These are phyloP conservation scores for Litchi chinensis DNA, from an alignment of 345 rosid genomes.

Conservation along the genomic window DNA sequence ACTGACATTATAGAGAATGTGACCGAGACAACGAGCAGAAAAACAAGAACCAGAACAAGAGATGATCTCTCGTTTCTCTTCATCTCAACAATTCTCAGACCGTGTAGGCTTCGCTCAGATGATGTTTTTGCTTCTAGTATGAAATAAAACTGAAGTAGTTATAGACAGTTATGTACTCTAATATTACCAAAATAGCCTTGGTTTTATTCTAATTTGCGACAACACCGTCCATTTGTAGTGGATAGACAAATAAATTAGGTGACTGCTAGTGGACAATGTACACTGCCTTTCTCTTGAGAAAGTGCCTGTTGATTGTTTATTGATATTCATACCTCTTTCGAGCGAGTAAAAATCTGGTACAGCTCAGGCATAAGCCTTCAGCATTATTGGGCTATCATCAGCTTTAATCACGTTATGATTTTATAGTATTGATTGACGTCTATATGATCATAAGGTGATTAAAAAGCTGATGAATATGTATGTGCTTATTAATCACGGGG, in stretches of 20 bases:
- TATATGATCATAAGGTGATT: no score
- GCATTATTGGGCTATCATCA: background rate
- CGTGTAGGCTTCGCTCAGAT: background rate
- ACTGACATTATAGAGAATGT: slow-evolving; percentile 30
- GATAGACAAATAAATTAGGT: background rate
- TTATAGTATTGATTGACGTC: no score
- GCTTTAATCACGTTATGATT: background rate
- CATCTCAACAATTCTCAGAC: slow-evolving; percentile 24
- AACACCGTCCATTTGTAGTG: background rate
- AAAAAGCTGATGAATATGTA: no score
- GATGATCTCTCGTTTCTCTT: slow-evolving; percentile 29
- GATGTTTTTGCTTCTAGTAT: slow-evolving; percentile 14
- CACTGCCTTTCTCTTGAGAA: slow-evolving; percentile 1
- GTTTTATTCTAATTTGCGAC: slow-evolving; percentile 11
- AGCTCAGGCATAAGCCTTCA: background rate
- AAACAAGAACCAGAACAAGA: slow-evolving; percentile 20
- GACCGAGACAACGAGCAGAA: slow-evolving; percentile 24
- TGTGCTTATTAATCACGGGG: no score
- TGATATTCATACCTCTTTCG: background rate
- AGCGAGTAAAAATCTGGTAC: background rate
- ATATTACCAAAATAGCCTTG: slow-evolving; percentile 18
- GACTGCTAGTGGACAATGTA: slow-evolving; percentile 4
- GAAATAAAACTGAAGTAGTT: slow-evolving; percentile 28
- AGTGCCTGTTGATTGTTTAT: background rate
- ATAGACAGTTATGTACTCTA: slow-evolving; percentile 34